A percentile compares a stretch with the other conserved stretches of the same genome.
Conservation (phyloP, 441 rosid species). For the Populus hybrid region DNA sequence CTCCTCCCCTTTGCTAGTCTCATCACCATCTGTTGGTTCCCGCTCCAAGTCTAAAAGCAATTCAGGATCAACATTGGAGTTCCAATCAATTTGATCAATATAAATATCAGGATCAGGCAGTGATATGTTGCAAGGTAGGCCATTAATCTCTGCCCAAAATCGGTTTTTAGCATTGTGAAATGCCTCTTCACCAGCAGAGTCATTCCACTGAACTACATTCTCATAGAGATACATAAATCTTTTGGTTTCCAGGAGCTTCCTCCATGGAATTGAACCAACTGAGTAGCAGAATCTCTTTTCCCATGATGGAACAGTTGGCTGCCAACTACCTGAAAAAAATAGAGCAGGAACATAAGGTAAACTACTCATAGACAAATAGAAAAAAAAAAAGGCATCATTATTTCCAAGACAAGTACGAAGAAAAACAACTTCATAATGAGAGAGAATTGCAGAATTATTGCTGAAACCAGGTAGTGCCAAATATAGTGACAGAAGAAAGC, state of each 20-base stretch:
- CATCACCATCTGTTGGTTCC: constrained; percentile 25
- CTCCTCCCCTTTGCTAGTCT: constrained; percentile 27
- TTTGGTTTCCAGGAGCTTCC: constrained; percentile 62
- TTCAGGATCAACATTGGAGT: constrained; percentile 53
- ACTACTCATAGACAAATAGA: not conserved
- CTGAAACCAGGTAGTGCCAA: not conserved
- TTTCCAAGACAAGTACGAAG: not conserved
- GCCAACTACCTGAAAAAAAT: constrained; percentile 43
- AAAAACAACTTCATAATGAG: not conserved
- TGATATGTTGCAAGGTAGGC: constrained; percentile 43
- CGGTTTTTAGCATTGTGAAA: constrained; percentile 61
- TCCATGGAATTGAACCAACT: constrained; percentile 66
- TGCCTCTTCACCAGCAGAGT: constrained; percentile 81
- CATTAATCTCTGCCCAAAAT: constrained; percentile 64
- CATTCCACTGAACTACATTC: constrained; percentile 69
- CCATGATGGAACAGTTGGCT: constrained; percentile 64
- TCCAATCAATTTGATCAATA: constrained; percentile 69
- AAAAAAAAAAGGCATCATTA: not conserved
- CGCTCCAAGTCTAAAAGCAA: constrained; percentile 56
- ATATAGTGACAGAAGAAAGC: not conserved
- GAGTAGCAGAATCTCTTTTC: constrained; percentile 72
- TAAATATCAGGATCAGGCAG: constrained; percentile 68
- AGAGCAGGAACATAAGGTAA: not conserved
- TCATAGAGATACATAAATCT: constrained; percentile 50
- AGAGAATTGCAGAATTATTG: not conserved